A percentile compares a stretch with the other conserved stretches of the same genome.
Evolutionary conservation across 495 filamentous ascomycete species (phyloP).

Genomic region (Podospora comata): DNA sequence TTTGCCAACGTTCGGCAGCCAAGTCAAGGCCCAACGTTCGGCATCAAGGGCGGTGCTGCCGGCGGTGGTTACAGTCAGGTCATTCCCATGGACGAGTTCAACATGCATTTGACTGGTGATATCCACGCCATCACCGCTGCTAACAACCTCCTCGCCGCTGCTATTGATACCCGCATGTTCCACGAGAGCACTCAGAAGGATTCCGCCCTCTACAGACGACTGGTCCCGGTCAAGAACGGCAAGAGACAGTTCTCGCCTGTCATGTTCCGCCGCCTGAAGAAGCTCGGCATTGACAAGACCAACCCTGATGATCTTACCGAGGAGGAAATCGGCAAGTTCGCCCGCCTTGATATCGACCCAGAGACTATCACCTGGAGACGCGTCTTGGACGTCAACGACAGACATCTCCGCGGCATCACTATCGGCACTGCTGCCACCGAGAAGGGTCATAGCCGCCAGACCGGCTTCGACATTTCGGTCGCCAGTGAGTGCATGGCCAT

Average conservation of each 20-base stretch:
- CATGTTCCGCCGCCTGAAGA: constrained; percentile 89
- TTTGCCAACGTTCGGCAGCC: constrained; percentile 98
- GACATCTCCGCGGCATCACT: constrained; percentile 83
- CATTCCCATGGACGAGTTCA: constrained; percentile 99
- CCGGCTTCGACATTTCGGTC: constrained; percentile 95
- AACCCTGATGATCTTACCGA: constrained; percentile 83
- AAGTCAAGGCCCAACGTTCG: constrained; percentile 95
- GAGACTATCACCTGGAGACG: constrained; percentile 96
- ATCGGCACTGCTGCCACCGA: constrained; percentile 86
- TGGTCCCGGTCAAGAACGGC: constrained; percentile 87
- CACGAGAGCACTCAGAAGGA: constrained; percentile 95
- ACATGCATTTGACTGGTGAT: constrained; percentile 94
- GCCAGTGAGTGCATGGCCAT: constrained; percentile 99
- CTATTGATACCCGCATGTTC: constrained; percentile 97
- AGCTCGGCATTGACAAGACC: constrained; percentile 93
- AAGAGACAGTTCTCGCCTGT: constrained; percentile 81
- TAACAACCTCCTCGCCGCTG: constrained; percentile 97
- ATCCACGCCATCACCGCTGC: constrained; percentile 97
- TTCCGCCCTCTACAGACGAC: constrained; percentile 77
- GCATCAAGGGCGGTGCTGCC: constrained; percentile 96
- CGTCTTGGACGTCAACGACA: constrained; percentile 95
- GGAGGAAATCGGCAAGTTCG: constrained; percentile 84
- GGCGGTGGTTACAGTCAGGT: constrained; percentile 98
- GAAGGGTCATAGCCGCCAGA: constrained; percentile 78
- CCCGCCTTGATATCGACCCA: constrained; percentile 91